Evolutionary conservation across 139 green algal genomes (phyloP).

Genomic region (Ettlia oleoabundans): DNA sequence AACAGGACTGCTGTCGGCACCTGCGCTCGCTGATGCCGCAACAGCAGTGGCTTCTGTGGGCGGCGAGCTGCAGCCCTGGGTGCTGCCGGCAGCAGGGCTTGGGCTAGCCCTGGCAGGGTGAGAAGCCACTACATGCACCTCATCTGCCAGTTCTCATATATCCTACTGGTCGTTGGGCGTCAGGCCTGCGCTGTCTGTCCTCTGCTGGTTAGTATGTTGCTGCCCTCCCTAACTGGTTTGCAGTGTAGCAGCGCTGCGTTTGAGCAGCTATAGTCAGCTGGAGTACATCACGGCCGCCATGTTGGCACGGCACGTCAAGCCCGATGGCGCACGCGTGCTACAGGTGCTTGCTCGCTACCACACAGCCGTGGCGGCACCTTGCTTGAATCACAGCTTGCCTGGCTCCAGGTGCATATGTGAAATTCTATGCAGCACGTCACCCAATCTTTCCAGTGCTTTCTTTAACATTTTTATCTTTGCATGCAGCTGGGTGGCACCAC

Average conservation of each 20-base stretch:
- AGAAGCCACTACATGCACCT: too few relatives aligned
- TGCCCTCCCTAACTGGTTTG: background rate
- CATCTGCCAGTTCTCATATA: too few relatives aligned
- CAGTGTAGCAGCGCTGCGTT: constrained; percentile 44
- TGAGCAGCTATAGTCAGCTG: constrained; percentile 61
- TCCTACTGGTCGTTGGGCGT: too few relatives aligned
- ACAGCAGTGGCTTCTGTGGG: background rate
- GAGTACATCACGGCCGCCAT: constrained; percentile 68
- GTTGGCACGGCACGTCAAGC: constrained; percentile 59
- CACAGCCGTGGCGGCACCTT: background rate
- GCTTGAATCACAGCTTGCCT: too few relatives aligned
- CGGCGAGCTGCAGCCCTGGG: constrained; percentile 13
- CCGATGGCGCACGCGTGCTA: constrained; percentile 31
- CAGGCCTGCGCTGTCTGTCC: background rate
- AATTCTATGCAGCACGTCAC: background rate
- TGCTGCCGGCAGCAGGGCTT: background rate
- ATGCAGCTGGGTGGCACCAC: constrained; percentile 67
- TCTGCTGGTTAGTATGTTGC: background rate
- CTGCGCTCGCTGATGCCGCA: background rate
- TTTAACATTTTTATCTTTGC: too few relatives aligned
- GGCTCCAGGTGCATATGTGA: too few relatives aligned
- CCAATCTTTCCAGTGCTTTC: background rate
- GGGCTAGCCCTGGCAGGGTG: constrained; percentile 6
- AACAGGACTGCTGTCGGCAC: background rate
- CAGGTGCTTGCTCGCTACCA: background rate